A percentile compares a stretch with the other conserved stretches of the same genome.
phyloP scores from a whole-genome alignment of 176 grass and related monocot species.

The Aegilops sharonensis region DNA sequence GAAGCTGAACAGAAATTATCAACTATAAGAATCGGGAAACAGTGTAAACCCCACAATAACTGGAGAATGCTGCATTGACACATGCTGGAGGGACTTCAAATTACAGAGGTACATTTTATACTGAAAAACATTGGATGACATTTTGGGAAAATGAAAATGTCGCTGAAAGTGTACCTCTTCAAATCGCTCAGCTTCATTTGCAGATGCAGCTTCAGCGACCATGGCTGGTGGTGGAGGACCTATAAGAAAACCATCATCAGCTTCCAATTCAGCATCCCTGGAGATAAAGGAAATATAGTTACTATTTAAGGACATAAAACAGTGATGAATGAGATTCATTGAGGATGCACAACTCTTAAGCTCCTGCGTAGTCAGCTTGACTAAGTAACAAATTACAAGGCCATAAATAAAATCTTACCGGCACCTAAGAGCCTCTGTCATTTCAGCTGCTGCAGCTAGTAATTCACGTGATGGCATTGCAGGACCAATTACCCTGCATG shows the following conservation, averaged over 20 bases:
- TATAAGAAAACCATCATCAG: constrained; percentile 81
- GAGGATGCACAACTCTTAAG: not conserved
- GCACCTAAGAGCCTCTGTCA: constrained; percentile 87
- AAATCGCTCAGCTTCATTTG: constrained; percentile 98
- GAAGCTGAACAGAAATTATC: not conserved
- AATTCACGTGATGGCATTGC: constrained; percentile 97
- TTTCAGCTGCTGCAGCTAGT: constrained; percentile 86
- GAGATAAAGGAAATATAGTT: not conserved
- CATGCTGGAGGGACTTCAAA: not conserved
- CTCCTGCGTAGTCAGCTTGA: not conserved
- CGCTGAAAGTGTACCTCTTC: constrained; percentile 70
- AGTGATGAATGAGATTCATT: constrained; percentile 12
- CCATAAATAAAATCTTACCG: constrained; percentile 15
- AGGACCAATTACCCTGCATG: constrained; percentile 78
- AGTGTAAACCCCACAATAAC: not conserved
- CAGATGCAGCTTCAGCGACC: constrained; percentile 87
- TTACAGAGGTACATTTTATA: not conserved
- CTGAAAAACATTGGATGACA: not conserved
- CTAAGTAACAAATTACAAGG: constrained; percentile 1
- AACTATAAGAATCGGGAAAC: not conserved
- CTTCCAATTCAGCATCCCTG: constrained; percentile 87
- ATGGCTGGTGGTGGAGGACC: constrained; percentile 89
- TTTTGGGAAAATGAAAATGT: not conserved
- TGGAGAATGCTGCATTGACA: not conserved
- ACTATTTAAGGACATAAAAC: not conserved